These are phyloP conservation scores for Acacia crassicarpa DNA, from an alignment of 306 rosid genomes.

Conservation along the genomic window DNA sequence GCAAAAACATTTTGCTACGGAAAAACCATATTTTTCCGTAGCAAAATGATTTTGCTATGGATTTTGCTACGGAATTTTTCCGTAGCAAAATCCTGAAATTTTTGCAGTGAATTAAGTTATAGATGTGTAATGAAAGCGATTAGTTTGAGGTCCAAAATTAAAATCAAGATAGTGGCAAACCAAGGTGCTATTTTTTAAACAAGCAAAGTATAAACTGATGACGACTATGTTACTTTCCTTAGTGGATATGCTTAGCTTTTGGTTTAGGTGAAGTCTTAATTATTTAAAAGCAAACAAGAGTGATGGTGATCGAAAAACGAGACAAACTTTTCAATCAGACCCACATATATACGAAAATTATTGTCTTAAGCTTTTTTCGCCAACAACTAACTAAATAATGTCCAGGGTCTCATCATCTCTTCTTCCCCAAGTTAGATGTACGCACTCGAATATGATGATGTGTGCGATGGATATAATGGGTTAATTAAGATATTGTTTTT, in stretches of 20 bases:
- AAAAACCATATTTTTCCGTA: no score
- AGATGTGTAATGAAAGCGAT: background rate
- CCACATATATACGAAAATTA: background rate
- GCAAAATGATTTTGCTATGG: no score
- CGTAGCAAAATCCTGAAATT: no score
- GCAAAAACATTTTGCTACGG: no score
- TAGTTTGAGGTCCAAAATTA: background rate
- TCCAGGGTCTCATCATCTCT: conserved; percentile 4
- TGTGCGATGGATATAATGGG: background rate
- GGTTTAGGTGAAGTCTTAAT: background rate
- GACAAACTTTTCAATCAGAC: conserved; percentile 14
- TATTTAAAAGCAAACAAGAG: background rate
- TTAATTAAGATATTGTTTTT: background rate
- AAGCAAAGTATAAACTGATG: background rate
- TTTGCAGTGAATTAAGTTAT: no score
- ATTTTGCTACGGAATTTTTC: no score
- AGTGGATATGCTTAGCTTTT: conserved; percentile 13
- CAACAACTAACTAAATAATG: background rate
- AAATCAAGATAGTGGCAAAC: background rate
- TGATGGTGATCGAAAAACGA: background rate
- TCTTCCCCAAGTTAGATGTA: background rate
- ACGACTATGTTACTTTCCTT: background rate
- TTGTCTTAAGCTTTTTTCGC: background rate
- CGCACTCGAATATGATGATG: background rate
- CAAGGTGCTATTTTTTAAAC: background rate